Base-by-base conservation (phyloP, 345 rosid genomes). In the Psidium guajava region DNA sequence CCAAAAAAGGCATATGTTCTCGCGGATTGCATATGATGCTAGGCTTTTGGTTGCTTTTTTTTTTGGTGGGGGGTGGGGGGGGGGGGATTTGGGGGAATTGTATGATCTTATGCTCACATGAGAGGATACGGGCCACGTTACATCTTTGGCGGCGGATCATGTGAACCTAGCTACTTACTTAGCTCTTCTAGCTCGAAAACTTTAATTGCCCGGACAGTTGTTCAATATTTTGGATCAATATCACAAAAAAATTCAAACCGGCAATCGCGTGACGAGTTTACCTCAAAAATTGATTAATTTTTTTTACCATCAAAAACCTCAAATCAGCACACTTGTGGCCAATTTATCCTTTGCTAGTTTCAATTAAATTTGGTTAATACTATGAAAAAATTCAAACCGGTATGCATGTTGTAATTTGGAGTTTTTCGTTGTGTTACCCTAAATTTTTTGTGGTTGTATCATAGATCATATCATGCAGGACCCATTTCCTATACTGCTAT, bases 301-400 rank as follows among this genome's bases (percentile, higher is more conserved):
- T 49, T 8, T 10, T 49, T 0, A 49, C 13, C 51, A 11, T 0
- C 2, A 10, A 49, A 49, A 49, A 49, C 13, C 11, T 6, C 2
- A 11, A 49, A 49, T 1, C 3, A 3, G 13, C 1, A 9, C 10
- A 47, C 50, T 0, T 8, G 11, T 11, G 51, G 11, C 0, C 2
- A 49, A 49, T 49, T 49, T 49, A 49, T 49, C 11, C 3, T 49
- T 3, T n/a, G 2, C 11, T 49, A 49, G 13, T 49, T 49, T 49
- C 13, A 49, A 3, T 49, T 49, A 49, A 49, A 49, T 49, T 11
- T 3, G 11, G 12, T 49, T 11, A 11, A 49, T 49, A 49, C 13
- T 13, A 11, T 1, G 51, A 49, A 49, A 49, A 47, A 49, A 49
- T 10, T 0, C 11, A 11, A n/a, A n/a, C n/a, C n/a, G n/a, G n/a